Evolutionary conservation across 352 stramenopile species (phyloP), one percentile per base, ranked within the genome.

Genomic region (Phytophthora foliorum): DNA sequence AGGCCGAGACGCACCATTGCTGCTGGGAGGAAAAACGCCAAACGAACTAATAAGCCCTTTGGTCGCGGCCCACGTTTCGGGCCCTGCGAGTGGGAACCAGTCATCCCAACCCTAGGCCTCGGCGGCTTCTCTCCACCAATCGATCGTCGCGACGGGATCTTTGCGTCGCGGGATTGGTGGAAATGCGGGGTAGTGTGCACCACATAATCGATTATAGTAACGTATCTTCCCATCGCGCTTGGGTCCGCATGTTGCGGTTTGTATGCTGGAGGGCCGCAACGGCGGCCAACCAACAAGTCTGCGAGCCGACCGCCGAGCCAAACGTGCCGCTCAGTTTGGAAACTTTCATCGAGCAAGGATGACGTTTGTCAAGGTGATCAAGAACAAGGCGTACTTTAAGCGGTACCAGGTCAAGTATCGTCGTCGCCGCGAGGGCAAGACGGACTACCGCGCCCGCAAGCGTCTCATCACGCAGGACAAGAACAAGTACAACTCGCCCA

Each of bases 401-500:
- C 94, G 98, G 56, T 99, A 98, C 88, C 98, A 99, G 88, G 97
- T 99, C 76, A 99, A 99, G 88, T 99, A 97, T 72, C 94, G 97
- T 87, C 97, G 97, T 86, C 93, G 97, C 77, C 97, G 97, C 67
- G 98, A 99, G 87, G 98, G 98, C 80, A 99, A 99, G 89, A 99
- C 98, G 66, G 98, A 99, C 88, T 99, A 99, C 94, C 97, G 97
- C 78, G 96, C 98, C 56, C 97, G 98, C 75, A 99, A 99, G 89
- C 92, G 97, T 75, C 82, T 99, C 1, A 99, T 99, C 72, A 97
- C 92, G 63, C 96, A 99, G 80, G 97, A 98, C 80, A 99, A 99
- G 96, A 99, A 99, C 97, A 99, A 99, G 92, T 99, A 99, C 96
- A 98, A 99, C 87, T 98, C 93, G 68, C 97, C 97, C 62, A 99